A percentile compares a stretch with the other conserved stretches of the same genome.
These are phyloP conservation scores for Gossypium lobatum DNA, from an alignment of 441 rosid species.

Conservation along the genomic window DNA sequence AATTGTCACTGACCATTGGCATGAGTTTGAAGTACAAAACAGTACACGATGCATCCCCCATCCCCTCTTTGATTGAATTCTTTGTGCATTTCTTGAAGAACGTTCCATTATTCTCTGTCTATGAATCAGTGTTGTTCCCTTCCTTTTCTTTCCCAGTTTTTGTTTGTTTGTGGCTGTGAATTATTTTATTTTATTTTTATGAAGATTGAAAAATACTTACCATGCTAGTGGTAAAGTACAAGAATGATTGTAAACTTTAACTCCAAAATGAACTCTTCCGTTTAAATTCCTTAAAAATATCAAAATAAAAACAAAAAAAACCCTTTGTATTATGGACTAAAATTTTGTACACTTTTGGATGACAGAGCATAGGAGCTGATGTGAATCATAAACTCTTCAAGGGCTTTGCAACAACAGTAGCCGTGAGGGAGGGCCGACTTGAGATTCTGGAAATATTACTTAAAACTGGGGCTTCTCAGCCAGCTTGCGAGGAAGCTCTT, in stretches of 20 bases:
- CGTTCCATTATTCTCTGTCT: slow-evolving; percentile 33
- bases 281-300: not conserved
- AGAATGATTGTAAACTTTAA: not conserved
- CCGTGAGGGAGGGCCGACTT: slow-evolving; percentile 81
- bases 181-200: not conserved
- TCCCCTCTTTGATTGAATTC: slow-evolving; percentile 15
- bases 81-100: slow-evolving; percentile 16
- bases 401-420: slow-evolving; percentile 87
- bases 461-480: slow-evolving; percentile 87
- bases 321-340: slow-evolving; percentile 13
- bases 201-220: not conserved
- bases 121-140: slow-evolving; percentile 34
- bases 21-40: slow-evolving; percentile 24
- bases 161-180: slow-evolving; percentile 3
- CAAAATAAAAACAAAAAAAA: not conserved
- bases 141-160: not conserved
- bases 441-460: slow-evolving; percentile 82
- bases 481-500: slow-evolving; percentile 92
- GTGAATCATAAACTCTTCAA: slow-evolving; percentile 89
- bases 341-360: slow-evolving; percentile 19
- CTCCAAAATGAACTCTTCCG: not conserved
- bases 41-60: slow-evolving; percentile 30
- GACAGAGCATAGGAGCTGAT: slow-evolving; percentile 85
- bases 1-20: slow-evolving; percentile 32
- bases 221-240: not conserved